These are phyloP conservation scores for Mycocentrospora acerina DNA, from an alignment of 2,329 filamentous ascomycete species.

Conservation along the genomic window DNA sequence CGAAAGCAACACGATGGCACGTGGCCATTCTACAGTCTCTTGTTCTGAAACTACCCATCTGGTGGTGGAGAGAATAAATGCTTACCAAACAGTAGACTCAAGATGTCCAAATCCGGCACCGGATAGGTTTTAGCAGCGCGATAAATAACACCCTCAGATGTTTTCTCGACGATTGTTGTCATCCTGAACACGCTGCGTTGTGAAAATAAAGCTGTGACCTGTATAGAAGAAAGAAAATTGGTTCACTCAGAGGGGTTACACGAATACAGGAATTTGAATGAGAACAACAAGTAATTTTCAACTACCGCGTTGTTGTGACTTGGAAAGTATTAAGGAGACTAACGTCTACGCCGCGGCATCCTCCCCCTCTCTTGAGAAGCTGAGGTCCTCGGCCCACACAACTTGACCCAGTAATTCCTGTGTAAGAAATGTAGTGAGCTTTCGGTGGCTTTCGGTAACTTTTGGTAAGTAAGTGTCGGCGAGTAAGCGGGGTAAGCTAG, in stretches of 20 bases:
- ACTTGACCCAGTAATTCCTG: constrained; percentile 1
- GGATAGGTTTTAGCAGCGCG: constrained; percentile 33
- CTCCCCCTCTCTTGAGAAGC: constrained; percentile 1
- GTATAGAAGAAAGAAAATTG: not conserved
- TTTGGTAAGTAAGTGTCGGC: constrained; percentile 14
- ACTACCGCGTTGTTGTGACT: not conserved
- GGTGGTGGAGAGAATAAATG: not conserved
- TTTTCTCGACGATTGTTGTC: constrained; percentile 38
- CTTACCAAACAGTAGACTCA: constrained; percentile 47
- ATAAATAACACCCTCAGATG: constrained; percentile 32
- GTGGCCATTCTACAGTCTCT: no score
- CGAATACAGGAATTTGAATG: not conserved
- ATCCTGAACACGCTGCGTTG: constrained; percentile 12
- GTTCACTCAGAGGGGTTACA: not conserved
- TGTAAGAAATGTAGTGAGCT: not conserved
- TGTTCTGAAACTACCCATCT: no score
- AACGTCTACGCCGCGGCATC: constrained; percentile 2
- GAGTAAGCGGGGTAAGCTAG: constrained; percentile 26
- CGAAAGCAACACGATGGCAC: constrained; percentile 4
- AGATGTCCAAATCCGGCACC: constrained; percentile 42
- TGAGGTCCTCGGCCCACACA: constrained; percentile 13
- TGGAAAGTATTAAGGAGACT: not conserved
- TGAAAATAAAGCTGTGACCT: not conserved
- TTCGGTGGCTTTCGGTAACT: constrained; percentile 22
- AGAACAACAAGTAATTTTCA: not conserved